A percentile compares a stretch with the other conserved stretches of the same genome.
phyloP scores from a whole-genome alignment of 2,329 filamentous ascomycete species.

The Aspergillus melleus region DNA sequence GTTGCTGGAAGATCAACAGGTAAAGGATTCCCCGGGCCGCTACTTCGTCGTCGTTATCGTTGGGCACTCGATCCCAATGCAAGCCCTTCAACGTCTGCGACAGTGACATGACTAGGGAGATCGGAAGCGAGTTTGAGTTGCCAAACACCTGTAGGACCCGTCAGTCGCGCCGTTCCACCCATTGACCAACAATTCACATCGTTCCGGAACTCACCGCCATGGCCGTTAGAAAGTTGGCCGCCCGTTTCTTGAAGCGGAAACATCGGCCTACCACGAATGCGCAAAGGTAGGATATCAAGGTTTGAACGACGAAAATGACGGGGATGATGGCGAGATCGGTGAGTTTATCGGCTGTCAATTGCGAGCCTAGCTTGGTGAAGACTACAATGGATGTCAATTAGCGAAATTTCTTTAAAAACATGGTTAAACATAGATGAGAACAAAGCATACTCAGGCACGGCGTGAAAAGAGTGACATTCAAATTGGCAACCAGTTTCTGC shows the following conservation, averaged over 20 bases:
- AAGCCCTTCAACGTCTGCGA: constrained; percentile 89
- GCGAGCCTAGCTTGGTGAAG: constrained; percentile 94
- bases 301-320: constrained; percentile 89
- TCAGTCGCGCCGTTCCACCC: neutral
- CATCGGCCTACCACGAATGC: constrained; percentile 68
- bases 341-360: constrained; percentile 88
- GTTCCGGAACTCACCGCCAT: constrained; percentile 67
- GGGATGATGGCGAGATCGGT: constrained; percentile 90
- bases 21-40: constrained; percentile 92
- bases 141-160: constrained; percentile 70
- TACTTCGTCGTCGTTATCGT: constrained; percentile 94
- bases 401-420: constrained; percentile 8
- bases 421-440: constrained; percentile 11
- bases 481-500: constrained; percentile 93
- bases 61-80: constrained; percentile 88
- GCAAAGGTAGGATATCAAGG: constrained; percentile 78
- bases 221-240: constrained; percentile 90
- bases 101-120: constrained; percentile 90
- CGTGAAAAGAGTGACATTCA: constrained; percentile 95
- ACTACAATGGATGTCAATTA: constrained; percentile 54
- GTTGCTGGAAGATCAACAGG: constrained; percentile 93
- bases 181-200: too few relatives aligned
- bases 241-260: constrained; percentile 80
- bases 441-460: constrained; percentile 83
- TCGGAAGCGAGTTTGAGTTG: constrained; percentile 96